These are phyloP conservation scores for Mycena latifolia DNA, from an alignment of 768 basidiomycete species.

Conservation along the genomic window DNA sequence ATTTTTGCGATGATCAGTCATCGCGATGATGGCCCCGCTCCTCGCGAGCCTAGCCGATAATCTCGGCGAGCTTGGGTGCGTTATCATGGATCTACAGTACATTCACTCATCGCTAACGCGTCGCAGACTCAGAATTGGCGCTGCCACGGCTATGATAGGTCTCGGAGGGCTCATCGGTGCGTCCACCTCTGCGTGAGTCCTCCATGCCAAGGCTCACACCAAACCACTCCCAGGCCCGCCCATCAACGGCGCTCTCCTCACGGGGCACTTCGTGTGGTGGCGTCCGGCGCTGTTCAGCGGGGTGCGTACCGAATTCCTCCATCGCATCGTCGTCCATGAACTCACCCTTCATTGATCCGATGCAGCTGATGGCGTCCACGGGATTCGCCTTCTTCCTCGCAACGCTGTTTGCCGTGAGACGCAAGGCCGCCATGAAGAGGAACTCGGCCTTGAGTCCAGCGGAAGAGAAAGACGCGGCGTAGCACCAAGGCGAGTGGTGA, in stretches of 20 bases:
- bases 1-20: slow-evolving; percentile 36
- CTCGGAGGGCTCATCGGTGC: slow-evolving; percentile 3
- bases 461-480: background rate
- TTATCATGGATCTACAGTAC: too few relatives aligned
- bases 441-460: background rate
- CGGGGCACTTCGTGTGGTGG: slow-evolving; percentile 51
- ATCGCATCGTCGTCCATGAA: too few relatives aligned
- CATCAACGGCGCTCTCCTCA: slow-evolving; percentile 52
- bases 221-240: slow-evolving; percentile 51
- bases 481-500: too few relatives aligned
- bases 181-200: background rate
- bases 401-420: background rate
- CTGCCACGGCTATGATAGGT: slow-evolving; percentile 34
- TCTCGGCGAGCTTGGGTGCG: slow-evolving; percentile 52
- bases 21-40: slow-evolving; percentile 46
- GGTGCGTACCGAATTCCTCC: too few relatives aligned
- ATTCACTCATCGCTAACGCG: background rate
- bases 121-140: slow-evolving; percentile 40
- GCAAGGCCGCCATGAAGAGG: background rate
- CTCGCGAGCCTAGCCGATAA: slow-evolving; percentile 47
- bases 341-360: background rate
- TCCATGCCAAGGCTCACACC: too few relatives aligned
- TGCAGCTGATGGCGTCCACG: background rate
- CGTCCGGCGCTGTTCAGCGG: slow-evolving; percentile 54
- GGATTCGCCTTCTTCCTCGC: slow-evolving; percentile 1